phyloP scores from a whole-genome alignment of 805 yeast species.

The Saccharomycodes ludwigii region DNA sequence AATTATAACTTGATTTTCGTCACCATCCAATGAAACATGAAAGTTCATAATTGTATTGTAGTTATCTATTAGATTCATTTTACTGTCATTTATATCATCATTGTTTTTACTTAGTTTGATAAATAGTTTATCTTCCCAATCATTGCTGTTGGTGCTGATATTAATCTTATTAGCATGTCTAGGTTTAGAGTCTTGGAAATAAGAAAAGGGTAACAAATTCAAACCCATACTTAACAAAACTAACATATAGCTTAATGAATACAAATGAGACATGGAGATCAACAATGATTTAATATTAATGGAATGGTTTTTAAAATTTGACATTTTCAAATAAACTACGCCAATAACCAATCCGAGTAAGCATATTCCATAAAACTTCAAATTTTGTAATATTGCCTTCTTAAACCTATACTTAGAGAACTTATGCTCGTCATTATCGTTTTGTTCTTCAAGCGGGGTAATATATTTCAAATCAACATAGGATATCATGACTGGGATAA shows the following conservation, averaged over 20 bases:
- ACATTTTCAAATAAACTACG: constrained; percentile 13
- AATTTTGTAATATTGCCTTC: constrained; percentile 15
- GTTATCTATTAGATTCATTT: constrained; percentile 16
- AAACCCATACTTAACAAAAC: constrained; percentile 19
- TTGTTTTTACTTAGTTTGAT: constrained; percentile 20
- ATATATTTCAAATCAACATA: constrained; percentile 18
- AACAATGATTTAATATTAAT: constrained; percentile 17
- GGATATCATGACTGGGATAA: constrained; percentile 21
- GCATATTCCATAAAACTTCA: constrained; percentile 19
- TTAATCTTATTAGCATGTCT: constrained; percentile 9
- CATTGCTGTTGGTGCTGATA: constrained; percentile 9
- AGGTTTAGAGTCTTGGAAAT: background rate
- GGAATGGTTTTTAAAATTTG: constrained; percentile 14
- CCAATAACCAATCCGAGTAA: constrained; percentile 14
- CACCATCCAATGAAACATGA: constrained; percentile 12
- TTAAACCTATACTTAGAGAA: constrained; percentile 10
- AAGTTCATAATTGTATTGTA: constrained; percentile 15
- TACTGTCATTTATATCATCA: constrained; percentile 21
- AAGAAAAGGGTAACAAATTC: constrained; percentile 13
- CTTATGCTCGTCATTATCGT: constrained; percentile 1
- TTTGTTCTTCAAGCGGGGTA: constrained; percentile 6
- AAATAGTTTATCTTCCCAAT: constrained; percentile 13
- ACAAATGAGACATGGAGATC: constrained; percentile 21
- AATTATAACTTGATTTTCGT: constrained; percentile 12
- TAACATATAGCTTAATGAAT: constrained; percentile 20